Conservation (phyloP, 108 stramenopile genomes). For the Ochromonas danica region DNA sequence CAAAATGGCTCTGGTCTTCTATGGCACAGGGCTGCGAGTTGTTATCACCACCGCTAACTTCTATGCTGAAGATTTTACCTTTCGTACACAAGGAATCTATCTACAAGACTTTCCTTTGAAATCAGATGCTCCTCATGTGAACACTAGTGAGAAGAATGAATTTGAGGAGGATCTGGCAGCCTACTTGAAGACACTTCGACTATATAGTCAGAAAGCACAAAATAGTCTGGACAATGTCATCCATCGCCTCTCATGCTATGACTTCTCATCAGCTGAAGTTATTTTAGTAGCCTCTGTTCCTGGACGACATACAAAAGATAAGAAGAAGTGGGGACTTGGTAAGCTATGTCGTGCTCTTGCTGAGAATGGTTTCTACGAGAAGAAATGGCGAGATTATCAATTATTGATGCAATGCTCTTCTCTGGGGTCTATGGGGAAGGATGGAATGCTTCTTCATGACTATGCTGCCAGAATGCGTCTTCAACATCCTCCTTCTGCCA, state of each 20-base stretch:
- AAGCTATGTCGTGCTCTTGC: too few relatives aligned
- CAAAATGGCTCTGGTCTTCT: conserved; percentile 70
- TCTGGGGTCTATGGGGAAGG: conserved; percentile 24
- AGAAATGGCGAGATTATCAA: conserved; percentile 57
- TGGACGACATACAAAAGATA: conserved; percentile 67
- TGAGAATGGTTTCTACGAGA: conserved; percentile 51
- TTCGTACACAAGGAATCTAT: conserved; percentile 64
- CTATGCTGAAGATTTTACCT: conserved; percentile 54
- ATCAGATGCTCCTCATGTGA: conserved; percentile 32
- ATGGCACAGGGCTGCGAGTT: conserved; percentile 60
- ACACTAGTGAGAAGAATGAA: too few relatives aligned
- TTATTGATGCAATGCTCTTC: conserved; percentile 49
- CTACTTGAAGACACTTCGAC: conserved; percentile 64
- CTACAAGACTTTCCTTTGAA: conserved; percentile 70
- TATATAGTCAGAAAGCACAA: conserved; percentile 43
- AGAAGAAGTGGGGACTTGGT: too few relatives aligned
- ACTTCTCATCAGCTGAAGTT: conserved; percentile 65
- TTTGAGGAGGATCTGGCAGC: conserved; percentile 67
- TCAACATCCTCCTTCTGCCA: too few relatives aligned
- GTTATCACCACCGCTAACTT: conserved; percentile 73
- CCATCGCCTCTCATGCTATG: conserved; percentile 55
- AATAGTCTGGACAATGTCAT: neutral
- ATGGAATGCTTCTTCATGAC: neutral
- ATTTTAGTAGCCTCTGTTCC: conserved; percentile 70
- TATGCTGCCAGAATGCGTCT: too few relatives aligned